Percentiles rank a stretch among this genome's conserved stretches.
These are phyloP conservation scores for Podospora appendiculata DNA, from an alignment of 495 filamentous ascomycete species.

Conservation along the genomic window DNA sequence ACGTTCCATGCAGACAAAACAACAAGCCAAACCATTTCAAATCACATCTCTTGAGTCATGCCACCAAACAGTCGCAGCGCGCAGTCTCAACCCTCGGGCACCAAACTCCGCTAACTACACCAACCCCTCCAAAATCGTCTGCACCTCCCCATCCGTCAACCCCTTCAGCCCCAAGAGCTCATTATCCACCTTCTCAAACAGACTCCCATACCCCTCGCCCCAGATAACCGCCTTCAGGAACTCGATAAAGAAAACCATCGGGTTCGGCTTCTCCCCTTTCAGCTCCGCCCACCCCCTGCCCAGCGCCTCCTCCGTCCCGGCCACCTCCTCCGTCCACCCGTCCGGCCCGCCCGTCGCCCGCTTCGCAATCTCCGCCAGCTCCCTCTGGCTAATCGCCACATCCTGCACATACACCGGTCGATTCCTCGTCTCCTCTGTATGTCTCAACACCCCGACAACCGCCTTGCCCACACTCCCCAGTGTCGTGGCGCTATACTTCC, in stretches of 20 bases:
- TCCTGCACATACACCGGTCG: conserved; percentile 32
- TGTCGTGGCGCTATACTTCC: conserved; percentile 31
- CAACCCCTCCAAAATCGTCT: background rate
- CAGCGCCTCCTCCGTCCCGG: background rate
- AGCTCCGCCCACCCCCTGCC: background rate
- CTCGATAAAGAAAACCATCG: background rate
- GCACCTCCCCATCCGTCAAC: conserved; percentile 2
- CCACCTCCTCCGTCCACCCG: conserved; percentile 1
- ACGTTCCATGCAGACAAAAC: no score
- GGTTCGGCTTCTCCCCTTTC: background rate
- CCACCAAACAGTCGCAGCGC: no score
- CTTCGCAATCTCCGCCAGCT: conserved; percentile 31
- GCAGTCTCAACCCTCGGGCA: no score
- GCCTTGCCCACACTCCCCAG: conserved; percentile 31
- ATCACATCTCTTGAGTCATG: no score
- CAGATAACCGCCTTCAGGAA: background rate
- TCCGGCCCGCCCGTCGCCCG: background rate
- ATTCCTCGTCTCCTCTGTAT: conserved; percentile 43
- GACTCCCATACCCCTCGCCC: conserved; percentile 2
- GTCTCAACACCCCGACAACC: conserved; percentile 32
- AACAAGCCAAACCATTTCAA: no score
- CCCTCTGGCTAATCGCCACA: conserved; percentile 30
- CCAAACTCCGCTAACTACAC: background rate
- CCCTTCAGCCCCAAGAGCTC: conserved; percentile 3
- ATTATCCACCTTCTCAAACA: conserved; percentile 1